phyloP scores from a whole-genome alignment of 2,329 filamentous ascomycete genomes.

The Xylariaceae sp. region DNA sequence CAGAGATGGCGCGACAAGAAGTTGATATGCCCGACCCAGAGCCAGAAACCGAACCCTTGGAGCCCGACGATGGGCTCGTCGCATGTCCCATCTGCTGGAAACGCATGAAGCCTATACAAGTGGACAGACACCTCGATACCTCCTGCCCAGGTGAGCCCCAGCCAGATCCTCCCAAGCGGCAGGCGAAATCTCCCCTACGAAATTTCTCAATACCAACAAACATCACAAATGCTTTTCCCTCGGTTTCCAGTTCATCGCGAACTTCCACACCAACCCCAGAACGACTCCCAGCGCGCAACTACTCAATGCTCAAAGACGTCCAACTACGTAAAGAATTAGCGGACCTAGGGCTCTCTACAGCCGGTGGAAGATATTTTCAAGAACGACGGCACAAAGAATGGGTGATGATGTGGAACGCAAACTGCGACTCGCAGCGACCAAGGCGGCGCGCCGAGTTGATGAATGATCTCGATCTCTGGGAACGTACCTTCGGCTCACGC shows the following conservation, averaged over 20 bases:
- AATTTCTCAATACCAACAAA: slow-evolving; percentile 12
- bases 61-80: slow-evolving; percentile 69
- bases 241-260: slow-evolving; percentile 8
- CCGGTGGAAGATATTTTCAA: slow-evolving; percentile 66
- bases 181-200: slow-evolving; percentile 1
- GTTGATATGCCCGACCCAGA: slow-evolving; percentile 25
- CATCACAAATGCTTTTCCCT: slow-evolving; percentile 16
- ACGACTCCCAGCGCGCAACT: slow-evolving; percentile 77
- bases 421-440: slow-evolving; percentile 79
- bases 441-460: slow-evolving; percentile 70
- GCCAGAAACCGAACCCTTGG: slow-evolving; percentile 6
- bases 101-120: slow-evolving; percentile 75
- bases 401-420: slow-evolving; percentile 95
- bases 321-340: slow-evolving; percentile 76
- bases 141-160: slow-evolving; percentile 44
- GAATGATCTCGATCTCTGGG: slow-evolving; percentile 81
- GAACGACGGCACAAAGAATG: slow-evolving; percentile 86
- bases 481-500: slow-evolving; percentile 71
- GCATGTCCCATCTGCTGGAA: slow-evolving; percentile 78
- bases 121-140: slow-evolving; percentile 78
- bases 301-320: slow-evolving; percentile 79
- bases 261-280: slow-evolving; percentile 43
- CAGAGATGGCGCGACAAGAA: slow-evolving; percentile 36
- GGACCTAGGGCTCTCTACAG: slow-evolving; percentile 73
- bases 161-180: slow-evolving; percentile 23